phyloP scores from a whole-genome alignment of 164 flowering plant genomes.

The Tetracentron sinense region DNA sequence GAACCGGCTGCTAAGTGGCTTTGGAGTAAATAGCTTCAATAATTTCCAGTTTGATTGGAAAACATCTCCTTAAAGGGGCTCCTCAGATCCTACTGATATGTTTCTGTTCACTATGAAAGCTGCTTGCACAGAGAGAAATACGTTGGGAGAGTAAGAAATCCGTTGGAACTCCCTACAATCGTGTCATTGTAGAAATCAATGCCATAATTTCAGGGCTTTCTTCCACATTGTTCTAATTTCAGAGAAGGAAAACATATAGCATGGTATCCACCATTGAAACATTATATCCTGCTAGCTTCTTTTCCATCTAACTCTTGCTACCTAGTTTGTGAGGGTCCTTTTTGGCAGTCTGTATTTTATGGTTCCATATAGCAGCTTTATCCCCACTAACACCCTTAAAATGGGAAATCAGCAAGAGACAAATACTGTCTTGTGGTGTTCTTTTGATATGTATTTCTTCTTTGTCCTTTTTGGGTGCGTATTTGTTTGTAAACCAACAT shows the following conservation, averaged over 20 bases:
- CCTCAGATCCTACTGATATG: neutral
- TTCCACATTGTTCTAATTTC: slow-evolving; percentile 45
- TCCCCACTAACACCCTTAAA: neutral
- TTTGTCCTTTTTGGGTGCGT: neutral
- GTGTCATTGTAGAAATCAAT: too few species aligned
- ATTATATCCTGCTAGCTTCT: neutral
- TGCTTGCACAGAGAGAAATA: slow-evolving; percentile 23
- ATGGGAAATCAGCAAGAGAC: neutral
- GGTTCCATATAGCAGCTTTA: neutral
- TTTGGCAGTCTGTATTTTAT: neutral
- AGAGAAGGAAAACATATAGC: slow-evolving; percentile 30
- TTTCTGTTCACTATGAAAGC: slow-evolving; percentile 11
- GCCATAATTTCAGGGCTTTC: slow-evolving; percentile 17
- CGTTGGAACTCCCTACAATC: too few species aligned
- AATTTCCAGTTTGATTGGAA: slow-evolving; percentile 90
- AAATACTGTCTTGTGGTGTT: too few species aligned
- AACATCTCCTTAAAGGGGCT: slow-evolving; percentile 45
- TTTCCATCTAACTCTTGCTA: neutral
- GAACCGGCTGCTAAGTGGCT: slow-evolving; percentile 63
- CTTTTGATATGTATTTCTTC: neutral
- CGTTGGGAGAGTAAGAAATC: slow-evolving; percentile 5
- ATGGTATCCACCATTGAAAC: slow-evolving; percentile 32
- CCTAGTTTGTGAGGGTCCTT: neutral
- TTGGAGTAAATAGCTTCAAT: slow-evolving; percentile 75
- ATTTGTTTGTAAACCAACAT: neutral